Conservation (phyloP, 2,329 filamentous ascomycete genomes). For the Aspergillus pseudoglaucus region DNA sequence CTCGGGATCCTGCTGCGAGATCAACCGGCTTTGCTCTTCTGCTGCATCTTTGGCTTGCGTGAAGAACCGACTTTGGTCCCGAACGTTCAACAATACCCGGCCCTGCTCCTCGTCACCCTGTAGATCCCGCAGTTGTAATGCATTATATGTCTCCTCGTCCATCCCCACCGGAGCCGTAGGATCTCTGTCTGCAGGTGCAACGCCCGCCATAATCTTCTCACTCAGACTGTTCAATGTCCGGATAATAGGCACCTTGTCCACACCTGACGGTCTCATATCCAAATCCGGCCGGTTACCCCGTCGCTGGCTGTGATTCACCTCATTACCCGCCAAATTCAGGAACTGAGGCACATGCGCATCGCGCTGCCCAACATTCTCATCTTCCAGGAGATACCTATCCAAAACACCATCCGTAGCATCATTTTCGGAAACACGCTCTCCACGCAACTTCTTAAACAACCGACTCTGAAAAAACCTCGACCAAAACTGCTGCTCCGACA, state of each 20-base stretch:
- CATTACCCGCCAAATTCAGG: slow-evolving; percentile 88
- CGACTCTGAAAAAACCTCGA: slow-evolving; percentile 87
- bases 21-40: slow-evolving; percentile 48
- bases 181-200: slow-evolving; percentile 69
- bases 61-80: slow-evolving; percentile 80
- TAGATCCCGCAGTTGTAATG: slow-evolving; percentile 74
- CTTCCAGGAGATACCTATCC: slow-evolving; percentile 74
- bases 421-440: slow-evolving; percentile 73
- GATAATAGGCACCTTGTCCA: slow-evolving; percentile 79
- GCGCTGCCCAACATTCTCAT: slow-evolving; percentile 51
- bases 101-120: slow-evolving; percentile 66
- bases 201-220: slow-evolving; percentile 86
- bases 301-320: slow-evolving; percentile 84
- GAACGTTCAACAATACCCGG: slow-evolving; percentile 77
- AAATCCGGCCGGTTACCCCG: slow-evolving; percentile 81
- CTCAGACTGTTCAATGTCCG: slow-evolving; percentile 83
- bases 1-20: slow-evolving; percentile 62
- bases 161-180: slow-evolving; percentile 58
- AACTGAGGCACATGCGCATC: slow-evolving; percentile 72
- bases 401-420: slow-evolving; percentile 73
- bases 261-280: slow-evolving; percentile 73
- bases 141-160: slow-evolving; percentile 66
- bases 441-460: slow-evolving; percentile 83
- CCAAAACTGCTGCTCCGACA: slow-evolving; percentile 81
- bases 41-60: slow-evolving; percentile 42